A percentile compares a stretch with the other conserved stretches of the same genome.
Conservation (phyloP, 2,329 filamentous ascomycete species). For the Talaromyces sp. region DNA sequence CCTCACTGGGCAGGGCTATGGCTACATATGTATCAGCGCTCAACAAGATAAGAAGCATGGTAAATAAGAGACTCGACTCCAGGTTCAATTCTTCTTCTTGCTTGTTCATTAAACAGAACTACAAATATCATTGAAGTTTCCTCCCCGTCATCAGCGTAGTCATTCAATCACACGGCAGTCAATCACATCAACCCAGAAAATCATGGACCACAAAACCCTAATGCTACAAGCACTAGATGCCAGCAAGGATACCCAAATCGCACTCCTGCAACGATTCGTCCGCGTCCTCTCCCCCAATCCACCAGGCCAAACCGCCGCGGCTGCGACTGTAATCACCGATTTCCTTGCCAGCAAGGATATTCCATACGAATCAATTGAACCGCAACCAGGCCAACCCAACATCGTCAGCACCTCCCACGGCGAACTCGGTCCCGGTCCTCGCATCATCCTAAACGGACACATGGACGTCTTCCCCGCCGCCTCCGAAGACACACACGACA, state of each 20-base stretch:
- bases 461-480: conserved; percentile 45
- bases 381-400: not conserved
- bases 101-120: not conserved
- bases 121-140: not conserved
- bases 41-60: not conserved
- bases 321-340: not conserved
- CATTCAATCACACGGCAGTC: not conserved
- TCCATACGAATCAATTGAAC: not conserved
- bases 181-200: not conserved
- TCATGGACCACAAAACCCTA: conserved; percentile 1
- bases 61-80: not conserved
- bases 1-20: not conserved
- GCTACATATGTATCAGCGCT: not conserved
- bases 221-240: not conserved
- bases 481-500: conserved; percentile 24
- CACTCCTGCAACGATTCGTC: not conserved
- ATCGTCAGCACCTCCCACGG: conserved; percentile 9
- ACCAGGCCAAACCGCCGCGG: not conserved
- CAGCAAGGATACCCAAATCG: not conserved
- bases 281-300: conserved; percentile 1
- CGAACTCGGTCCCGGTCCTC: conserved; percentile 20
- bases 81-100: too few species aligned
- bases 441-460: conserved; percentile 45
- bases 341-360: not conserved
- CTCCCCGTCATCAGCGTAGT: not conserved